Conservation (phyloP, 306 rosid genomes). For the Sicyos baderoa region DNA sequence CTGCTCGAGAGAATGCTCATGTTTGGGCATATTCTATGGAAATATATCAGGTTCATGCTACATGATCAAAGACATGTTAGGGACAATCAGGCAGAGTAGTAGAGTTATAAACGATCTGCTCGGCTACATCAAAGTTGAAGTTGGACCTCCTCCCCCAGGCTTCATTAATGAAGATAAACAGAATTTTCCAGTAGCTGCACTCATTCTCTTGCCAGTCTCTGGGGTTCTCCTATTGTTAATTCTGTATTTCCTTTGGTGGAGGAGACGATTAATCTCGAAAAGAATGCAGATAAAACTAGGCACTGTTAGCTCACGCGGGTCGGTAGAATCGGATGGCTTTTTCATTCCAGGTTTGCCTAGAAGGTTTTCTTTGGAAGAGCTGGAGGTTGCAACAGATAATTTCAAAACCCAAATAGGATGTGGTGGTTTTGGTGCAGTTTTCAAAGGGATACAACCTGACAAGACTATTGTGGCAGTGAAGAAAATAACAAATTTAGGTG, state of each 20-base stretch:
- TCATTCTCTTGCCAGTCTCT: conserved; percentile 49
- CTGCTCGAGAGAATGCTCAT: conserved; percentile 67
- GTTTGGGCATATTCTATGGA: conserved; percentile 58
- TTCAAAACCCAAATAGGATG: conserved; percentile 72
- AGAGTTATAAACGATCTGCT: conserved; percentile 23
- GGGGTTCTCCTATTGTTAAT: conserved; percentile 42
- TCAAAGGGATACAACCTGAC: conserved; percentile 64
- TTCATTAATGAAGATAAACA: conserved; percentile 7
- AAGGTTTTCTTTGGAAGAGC: conserved; percentile 64
- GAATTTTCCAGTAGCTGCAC: conserved; percentile 45
- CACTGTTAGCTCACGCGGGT: conserved; percentile 35
- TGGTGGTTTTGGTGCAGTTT: conserved; percentile 82
- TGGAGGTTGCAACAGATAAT: conserved; percentile 59
- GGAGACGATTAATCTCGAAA: conserved; percentile 35
- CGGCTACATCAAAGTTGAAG: conserved; percentile 53
- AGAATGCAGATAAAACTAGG: conserved; percentile 38
- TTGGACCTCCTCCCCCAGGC: conserved; percentile 15
- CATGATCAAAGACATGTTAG: conserved; percentile 47
- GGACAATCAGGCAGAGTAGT: conserved; percentile 41
- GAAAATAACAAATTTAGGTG: conserved; percentile 63
- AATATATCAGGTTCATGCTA: conserved; percentile 65
- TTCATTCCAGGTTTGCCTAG: conserved; percentile 84
- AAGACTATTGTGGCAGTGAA: conserved; percentile 74
- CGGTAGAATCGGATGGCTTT: conserved; percentile 54
- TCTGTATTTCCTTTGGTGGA: conserved; percentile 45